A percentile compares a stretch with the other conserved stretches of the same genome.
These are phyloP conservation scores for Wickerhamomyces bovis DNA, from an alignment of 805 yeast genomes.

Conservation along the genomic window DNA sequence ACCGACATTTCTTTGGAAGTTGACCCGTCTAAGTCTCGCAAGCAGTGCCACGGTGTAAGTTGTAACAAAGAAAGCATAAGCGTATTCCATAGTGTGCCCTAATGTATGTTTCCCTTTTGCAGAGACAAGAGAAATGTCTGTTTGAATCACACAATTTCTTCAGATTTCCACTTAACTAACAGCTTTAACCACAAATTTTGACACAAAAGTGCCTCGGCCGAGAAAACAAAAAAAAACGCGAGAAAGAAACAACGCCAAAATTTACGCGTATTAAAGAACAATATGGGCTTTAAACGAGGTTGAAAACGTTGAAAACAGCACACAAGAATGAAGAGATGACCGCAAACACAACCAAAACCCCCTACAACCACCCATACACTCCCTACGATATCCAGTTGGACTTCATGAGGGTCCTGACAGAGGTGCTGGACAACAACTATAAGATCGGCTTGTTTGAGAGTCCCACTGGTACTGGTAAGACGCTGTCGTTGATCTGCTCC, in stretches of 20 bases:
- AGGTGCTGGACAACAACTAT: conserved; percentile 44
- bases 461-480: conserved; percentile 95
- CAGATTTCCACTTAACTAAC: too few relatives aligned
- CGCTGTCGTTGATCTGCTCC: conserved; percentile 80
- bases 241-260: not conserved
- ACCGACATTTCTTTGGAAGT: not conserved
- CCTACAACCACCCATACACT: conserved; percentile 67
- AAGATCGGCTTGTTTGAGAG: conserved; percentile 83
- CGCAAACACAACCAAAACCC: not conserved
- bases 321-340: not conserved
- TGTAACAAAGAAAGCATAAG: not conserved
- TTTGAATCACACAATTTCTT: too few relatives aligned
- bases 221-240: not conserved
- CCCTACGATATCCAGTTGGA: conserved; percentile 78
- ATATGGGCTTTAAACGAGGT: too few relatives aligned
- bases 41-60: not conserved
- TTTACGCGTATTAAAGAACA: not conserved
- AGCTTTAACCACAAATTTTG: not conserved
- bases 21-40: conserved; percentile 1
- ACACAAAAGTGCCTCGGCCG: not conserved
- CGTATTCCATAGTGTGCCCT: not conserved
- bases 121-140: too few relatives aligned
- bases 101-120: too few relatives aligned
- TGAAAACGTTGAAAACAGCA: too few relatives aligned
- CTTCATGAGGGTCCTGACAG: conserved; percentile 72